Evolutionary conservation across 768 basidiomycete genomes (phyloP).

Genomic region (Pilatotrama ljubarskyi): DNA sequence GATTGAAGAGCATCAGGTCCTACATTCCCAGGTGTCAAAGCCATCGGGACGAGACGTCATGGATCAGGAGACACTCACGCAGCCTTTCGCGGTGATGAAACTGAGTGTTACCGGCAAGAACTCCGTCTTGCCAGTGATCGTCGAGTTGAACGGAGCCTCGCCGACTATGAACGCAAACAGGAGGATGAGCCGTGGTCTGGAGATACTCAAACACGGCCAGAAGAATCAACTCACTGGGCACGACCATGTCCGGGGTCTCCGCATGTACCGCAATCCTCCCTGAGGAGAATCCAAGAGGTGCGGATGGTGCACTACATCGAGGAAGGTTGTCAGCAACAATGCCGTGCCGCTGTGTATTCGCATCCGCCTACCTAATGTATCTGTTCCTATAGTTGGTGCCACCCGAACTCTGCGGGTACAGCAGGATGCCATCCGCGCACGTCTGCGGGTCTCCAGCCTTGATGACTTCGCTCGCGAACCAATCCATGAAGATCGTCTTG

Average conservation of each 20-base stretch:
- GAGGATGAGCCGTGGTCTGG: not conserved
- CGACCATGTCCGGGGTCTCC: constrained; percentile 34
- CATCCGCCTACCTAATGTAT: constrained; percentile 21
- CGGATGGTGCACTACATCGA: constrained; percentile 22
- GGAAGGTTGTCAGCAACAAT: not conserved
- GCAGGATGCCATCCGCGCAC: constrained; percentile 31
- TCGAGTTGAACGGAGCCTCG: constrained; percentile 31
- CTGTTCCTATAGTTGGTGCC: constrained; percentile 27
- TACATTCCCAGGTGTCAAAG: not conserved
- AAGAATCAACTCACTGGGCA: constrained; percentile 31
- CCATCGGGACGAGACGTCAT: not conserved
- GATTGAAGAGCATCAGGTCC: constrained; percentile 33
- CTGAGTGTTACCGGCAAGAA: constrained; percentile 33
- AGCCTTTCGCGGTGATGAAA: constrained; percentile 32
- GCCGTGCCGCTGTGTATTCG: not conserved
- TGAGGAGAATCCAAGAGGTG: constrained; percentile 28
- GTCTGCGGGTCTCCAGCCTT: constrained; percentile 19
- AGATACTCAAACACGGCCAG: not conserved
- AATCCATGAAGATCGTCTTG: constrained; percentile 34
- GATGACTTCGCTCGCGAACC: constrained; percentile 28
- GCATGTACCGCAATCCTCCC: constrained; percentile 27
- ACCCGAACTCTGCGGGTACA: constrained; percentile 33
- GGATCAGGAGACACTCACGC: constrained; percentile 21
- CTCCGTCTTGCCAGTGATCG: constrained; percentile 29
- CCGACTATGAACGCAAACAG: constrained; percentile 22